Evolutionary conservation across 2,329 filamentous ascomycete species (phyloP).

Genomic region (Mariannaea sp.): DNA sequence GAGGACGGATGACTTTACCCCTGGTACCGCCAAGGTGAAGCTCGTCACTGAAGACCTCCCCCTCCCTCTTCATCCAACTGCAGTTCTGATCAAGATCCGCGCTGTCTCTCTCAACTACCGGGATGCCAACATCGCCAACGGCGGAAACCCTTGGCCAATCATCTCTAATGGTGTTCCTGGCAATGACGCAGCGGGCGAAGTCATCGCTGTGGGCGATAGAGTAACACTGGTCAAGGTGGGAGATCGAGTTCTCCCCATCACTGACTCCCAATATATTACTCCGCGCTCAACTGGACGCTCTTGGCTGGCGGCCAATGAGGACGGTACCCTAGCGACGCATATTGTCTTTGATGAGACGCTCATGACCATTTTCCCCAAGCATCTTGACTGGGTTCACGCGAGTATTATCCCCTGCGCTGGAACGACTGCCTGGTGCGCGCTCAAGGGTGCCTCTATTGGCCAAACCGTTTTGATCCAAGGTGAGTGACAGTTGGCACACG

Average conservation of each 20-base stretch:
- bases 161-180: conserved; percentile 40
- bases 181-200: conserved; percentile 49
- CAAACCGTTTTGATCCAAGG: conserved; percentile 52
- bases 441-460: conserved; percentile 46
- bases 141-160: conserved; percentile 48
- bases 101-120: conserved; percentile 44
- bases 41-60: conserved; percentile 42
- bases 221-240: conserved; percentile 41
- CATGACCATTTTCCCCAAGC: conserved; percentile 43
- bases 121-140: conserved; percentile 45
- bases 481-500: too few relatives aligned
- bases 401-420: conserved; percentile 50
- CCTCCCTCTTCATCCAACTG: conserved; percentile 38
- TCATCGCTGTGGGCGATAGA: conserved; percentile 45
- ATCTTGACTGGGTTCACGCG: conserved; percentile 45
- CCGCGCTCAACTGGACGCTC: conserved; percentile 43
- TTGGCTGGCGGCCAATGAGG: conserved; percentile 51
- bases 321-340: conserved; percentile 49
- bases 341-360: conserved; percentile 48
- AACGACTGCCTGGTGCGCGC: conserved; percentile 50
- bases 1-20: conserved; percentile 38
- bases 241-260: conserved; percentile 46
- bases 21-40: conserved; percentile 41
- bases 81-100: conserved; percentile 40
- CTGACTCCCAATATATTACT: conserved; percentile 47